Base-by-base conservation (phyloP, 805 yeast species). In the Candida sithepensis region DNA sequence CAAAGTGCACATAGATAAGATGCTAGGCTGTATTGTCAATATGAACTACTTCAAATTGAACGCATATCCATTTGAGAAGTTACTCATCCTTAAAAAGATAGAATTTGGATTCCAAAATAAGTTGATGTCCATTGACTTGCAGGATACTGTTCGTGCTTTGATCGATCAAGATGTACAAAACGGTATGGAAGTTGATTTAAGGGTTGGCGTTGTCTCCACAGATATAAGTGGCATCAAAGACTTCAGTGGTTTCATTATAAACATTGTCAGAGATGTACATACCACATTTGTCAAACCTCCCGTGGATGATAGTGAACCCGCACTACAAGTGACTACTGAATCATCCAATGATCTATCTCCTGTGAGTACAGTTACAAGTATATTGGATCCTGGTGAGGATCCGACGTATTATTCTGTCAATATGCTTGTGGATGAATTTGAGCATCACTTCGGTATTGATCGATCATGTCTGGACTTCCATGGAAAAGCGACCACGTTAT, bases 361-460 rank as follows among this genome's bases (percentile, higher is more conserved):
- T n/a, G n/a, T 30, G 5, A 30, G 34, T 30, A 30, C 16, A 4
- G 34, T 10, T 12, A 30, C 16, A 5, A 30, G 34, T 30, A 14
- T 14, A 12, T 12, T 30, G 14, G 34, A 12, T 12, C 14, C 34
- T 10, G 14, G 34, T 10, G 34, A 30, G 14, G 34, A 37, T 2
- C 59, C 65, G 1, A n/a, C 42, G 2, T 52, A 55, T 37, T 52
- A 54, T 13, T 52, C 56, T 8, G 23, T 60, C 18, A 55, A 60
- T 19, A 10, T 57, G 3, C 32, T 57, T 13, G 32, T 66, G 6
- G 50, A 47, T 9, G 49, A 54, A 4, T 60, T 54, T 24, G 49
- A 51, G 3, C 55, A 57, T 40, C 46, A 42, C 13, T 2, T 66
- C 4, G 56, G 58, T 2, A 41, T 68, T 4, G 57, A 64, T n/a